Conservation (phyloP, 2,329 filamentous ascomycete genomes). For the Ophiostoma himal-ulmi region DNA sequence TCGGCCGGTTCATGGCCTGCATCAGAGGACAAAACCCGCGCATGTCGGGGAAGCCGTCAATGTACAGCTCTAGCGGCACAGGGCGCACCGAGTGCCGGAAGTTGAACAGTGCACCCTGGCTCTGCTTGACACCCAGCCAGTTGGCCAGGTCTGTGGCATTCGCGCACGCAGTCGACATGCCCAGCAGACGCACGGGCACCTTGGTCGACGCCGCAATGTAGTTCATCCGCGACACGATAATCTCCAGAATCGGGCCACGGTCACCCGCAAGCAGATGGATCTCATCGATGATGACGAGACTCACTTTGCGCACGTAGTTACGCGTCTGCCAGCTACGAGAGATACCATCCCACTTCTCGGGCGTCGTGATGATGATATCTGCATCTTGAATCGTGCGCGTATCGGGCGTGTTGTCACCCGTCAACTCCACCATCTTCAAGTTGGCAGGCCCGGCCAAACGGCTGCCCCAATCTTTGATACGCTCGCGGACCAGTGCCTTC, state of each 20-base stretch:
- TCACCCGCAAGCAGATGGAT: conserved; percentile 97
- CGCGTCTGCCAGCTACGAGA: conserved; percentile 97
- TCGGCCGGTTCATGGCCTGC: conserved; percentile 98
- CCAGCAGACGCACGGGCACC: conserved; percentile 78
- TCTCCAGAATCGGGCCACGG: conserved; percentile 93
- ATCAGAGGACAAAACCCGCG: conserved; percentile 94
- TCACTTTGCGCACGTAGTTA: conserved; percentile 91
- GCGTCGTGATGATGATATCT: conserved; percentile 96
- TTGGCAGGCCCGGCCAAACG: conserved; percentile 78
- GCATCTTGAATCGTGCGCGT: conserved; percentile 92
- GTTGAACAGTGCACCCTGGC: conserved; percentile 69
- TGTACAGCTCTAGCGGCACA: conserved; percentile 91
- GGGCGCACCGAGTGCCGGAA: conserved; percentile 95
- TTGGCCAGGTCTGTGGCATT: conserved; percentile 92
- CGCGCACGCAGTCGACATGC: conserved; percentile 98
- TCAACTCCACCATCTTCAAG: conserved; percentile 87
- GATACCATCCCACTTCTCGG: conserved; percentile 99
- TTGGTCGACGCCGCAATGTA: conserved; percentile 95
- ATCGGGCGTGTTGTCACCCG: conserved; percentile 91
- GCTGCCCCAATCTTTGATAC: conserved; percentile 89
- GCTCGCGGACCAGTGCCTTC: conserved; percentile 95
- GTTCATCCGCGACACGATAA: conserved; percentile 93
- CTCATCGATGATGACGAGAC: conserved; percentile 95
- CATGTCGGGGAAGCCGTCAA: conserved; percentile 93
- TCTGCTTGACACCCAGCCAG: conserved; percentile 91